Evolutionary conservation across 2,329 filamentous ascomycete genomes (phyloP).

Genomic region (Alternaria tenuissima): DNA sequence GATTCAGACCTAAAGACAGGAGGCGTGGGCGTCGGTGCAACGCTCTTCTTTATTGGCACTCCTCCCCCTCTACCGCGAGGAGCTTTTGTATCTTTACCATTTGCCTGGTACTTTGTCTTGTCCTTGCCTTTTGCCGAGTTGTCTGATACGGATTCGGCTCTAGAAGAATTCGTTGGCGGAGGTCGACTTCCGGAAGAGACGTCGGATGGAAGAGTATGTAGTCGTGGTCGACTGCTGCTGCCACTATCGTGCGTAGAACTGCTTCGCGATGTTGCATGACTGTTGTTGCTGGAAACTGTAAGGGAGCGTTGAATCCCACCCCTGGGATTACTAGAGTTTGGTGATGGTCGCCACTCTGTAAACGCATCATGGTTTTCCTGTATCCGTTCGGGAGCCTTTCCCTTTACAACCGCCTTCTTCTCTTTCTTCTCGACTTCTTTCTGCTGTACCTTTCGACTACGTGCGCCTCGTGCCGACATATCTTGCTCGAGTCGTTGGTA

Average conservation of each 20-base stretch:
- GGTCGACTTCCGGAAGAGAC: slow-evolving; percentile 29
- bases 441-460: slow-evolving; percentile 50
- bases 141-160: slow-evolving; percentile 36
- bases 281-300: slow-evolving; percentile 41
- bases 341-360: slow-evolving; percentile 39
- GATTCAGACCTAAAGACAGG: slow-evolving; percentile 37
- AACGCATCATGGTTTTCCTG: slow-evolving; percentile 38
- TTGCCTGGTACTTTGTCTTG: slow-evolving; percentile 43
- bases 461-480: slow-evolving; percentile 53
- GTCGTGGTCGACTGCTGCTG: slow-evolving; percentile 22
- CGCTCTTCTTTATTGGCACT: slow-evolving; percentile 45
- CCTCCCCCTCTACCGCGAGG: slow-evolving; percentile 51
- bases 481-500: slow-evolving; percentile 1
- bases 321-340: slow-evolving; percentile 28
- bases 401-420: slow-evolving; percentile 46
- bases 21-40: slow-evolving; percentile 22
- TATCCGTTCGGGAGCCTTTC: slow-evolving; percentile 35
- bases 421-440: slow-evolving; percentile 53
- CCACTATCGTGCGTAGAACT: slow-evolving; percentile 37
- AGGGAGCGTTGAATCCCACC: slow-evolving; percentile 35
- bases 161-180: slow-evolving; percentile 31
- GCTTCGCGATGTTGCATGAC: slow-evolving; percentile 40
- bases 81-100: slow-evolving; percentile 51
- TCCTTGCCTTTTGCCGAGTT: slow-evolving; percentile 42
- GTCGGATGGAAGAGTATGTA: slow-evolving; percentile 35